Evolutionary conservation across 495 filamentous ascomycete genomes (phyloP).

Genomic region (Annulohypoxylon nitens): DNA sequence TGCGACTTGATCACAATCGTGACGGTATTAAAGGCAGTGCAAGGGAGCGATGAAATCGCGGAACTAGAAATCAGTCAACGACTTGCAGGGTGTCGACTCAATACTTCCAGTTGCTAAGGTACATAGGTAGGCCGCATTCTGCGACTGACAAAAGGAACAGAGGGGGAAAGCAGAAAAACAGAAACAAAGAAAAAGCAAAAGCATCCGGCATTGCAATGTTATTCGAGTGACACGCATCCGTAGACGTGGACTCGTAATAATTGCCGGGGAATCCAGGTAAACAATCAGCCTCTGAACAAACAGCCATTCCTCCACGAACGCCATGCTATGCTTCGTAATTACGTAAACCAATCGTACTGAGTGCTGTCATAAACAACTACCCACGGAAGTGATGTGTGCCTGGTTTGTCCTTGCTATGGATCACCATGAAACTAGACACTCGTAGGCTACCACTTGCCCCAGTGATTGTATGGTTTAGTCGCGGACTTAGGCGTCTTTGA

Average conservation of each 20-base stretch:
- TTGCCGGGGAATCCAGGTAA: conserved; percentile 1
- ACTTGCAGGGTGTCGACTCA: conserved; percentile 22
- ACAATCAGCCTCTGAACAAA: conserved; percentile 4
- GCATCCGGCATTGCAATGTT: conserved; percentile 22
- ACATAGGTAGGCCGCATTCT: conserved; percentile 40
- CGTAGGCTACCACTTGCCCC: background rate
- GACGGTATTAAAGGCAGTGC: conserved; percentile 25
- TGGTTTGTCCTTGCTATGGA: background rate
- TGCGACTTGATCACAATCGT: conserved; percentile 48
- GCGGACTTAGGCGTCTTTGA: background rate
- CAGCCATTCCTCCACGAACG: conserved; percentile 21
- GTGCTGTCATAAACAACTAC: background rate
- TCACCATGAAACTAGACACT: background rate
- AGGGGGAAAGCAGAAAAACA: conserved; percentile 23
- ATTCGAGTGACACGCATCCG: conserved; percentile 27
- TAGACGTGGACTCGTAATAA: conserved; percentile 2
- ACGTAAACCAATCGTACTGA: background rate
- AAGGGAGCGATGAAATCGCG: conserved; percentile 31
- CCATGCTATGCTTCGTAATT: conserved; percentile 23
- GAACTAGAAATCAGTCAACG: conserved; percentile 16
- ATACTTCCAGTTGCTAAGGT: conserved; percentile 41
- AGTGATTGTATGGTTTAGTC: background rate
- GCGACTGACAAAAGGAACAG: conserved; percentile 16
- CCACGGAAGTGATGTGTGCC: background rate
- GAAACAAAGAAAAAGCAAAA: conserved; percentile 10